Evolutionary conservation across 1,284 basidiomycete species (phyloP).

Genomic region (Naganishia sp.): DNA sequence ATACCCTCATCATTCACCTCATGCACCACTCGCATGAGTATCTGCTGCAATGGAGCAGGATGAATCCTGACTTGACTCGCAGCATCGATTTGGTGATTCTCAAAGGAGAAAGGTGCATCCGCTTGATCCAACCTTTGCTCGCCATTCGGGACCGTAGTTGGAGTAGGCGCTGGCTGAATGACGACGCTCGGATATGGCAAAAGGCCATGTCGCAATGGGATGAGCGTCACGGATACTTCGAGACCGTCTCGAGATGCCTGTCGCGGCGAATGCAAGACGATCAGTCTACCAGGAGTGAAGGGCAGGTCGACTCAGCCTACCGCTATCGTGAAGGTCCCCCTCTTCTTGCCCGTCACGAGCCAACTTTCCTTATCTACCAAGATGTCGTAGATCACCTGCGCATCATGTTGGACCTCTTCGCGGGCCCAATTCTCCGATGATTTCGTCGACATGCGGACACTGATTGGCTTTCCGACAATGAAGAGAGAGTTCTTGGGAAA

Average conservation of each 20-base stretch:
- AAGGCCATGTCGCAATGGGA: constrained; percentile 30
- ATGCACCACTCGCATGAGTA: constrained; percentile 14
- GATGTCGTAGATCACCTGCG: constrained; percentile 31
- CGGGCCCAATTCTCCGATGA: constrained; percentile 30
- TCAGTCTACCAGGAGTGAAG: background rate
- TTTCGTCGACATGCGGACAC: background rate
- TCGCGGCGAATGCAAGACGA: background rate
- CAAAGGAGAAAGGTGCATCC: constrained; percentile 7
- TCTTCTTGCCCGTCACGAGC: constrained; percentile 31
- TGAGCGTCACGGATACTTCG: constrained; percentile 19
- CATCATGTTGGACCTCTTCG: background rate
- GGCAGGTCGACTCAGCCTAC: constrained; percentile 11
- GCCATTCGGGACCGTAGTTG: background rate
- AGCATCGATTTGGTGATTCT: constrained; percentile 22
- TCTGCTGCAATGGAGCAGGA: constrained; percentile 10
- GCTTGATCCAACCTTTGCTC: constrained; percentile 5
- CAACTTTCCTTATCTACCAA: constrained; percentile 28
- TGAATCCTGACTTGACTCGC: constrained; percentile 18
- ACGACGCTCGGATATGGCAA: constrained; percentile 31
- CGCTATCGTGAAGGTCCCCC: constrained; percentile 25
- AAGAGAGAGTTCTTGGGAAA: background rate
- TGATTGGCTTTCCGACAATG: constrained; percentile 29
- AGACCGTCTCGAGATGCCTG: constrained; percentile 4
- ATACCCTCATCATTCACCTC: background rate
- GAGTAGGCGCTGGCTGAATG: constrained; percentile 19